Base-by-base conservation (phyloP, 202 grass and related monocot species). In the Panicum hallii region DNA sequence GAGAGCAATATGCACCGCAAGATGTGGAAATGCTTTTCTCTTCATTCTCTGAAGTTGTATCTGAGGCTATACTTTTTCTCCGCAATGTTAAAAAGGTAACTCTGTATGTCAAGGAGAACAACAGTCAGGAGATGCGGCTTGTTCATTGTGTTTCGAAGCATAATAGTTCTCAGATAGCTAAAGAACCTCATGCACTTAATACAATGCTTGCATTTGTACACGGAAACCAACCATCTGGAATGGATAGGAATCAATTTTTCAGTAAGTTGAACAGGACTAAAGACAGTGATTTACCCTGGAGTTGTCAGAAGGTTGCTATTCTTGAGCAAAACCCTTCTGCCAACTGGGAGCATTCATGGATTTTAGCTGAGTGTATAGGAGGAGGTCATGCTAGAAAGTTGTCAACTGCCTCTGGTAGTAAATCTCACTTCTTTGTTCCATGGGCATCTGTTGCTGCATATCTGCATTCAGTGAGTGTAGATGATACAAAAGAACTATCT, bases 381-480 rank as follows among this genome's bases (percentile, higher is more conserved):
- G 95, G 95, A 11, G 91, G 93, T 48, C 90, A 86, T 90, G 93
- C 93, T 74, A 95, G 90, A 84, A 92, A 81, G 57, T 88, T 92
- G 86, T 98, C 87, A 78, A 92, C 87, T 80, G 70, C 78, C 60
- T 89, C 86, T 79, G 87, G 79, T 90, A 92, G 90, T 83, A 93
- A 85, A 69, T 87, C 90, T 70, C 91, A 93, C 79, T 93, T 95
- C 77, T 98, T 98, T 82, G 89, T 98, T 76, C 95, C 95, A 17
- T 98, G 95, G 95, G 93, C 93, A 82, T 98, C 90, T 78, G 93
- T 98, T 87, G 95, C 91, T 83, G 95, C 95, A 48, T 98, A 95
- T 88, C 77, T 98, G 78, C 84, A 93, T 77, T 95, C 95, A 70
- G 91, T 86, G 70, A 85, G 84, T 83, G 69, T 93, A 67, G 94